Evolutionary conservation across 116 monocot genomes (phyloP).

Genomic region (Phalaenopsis hybrid): DNA sequence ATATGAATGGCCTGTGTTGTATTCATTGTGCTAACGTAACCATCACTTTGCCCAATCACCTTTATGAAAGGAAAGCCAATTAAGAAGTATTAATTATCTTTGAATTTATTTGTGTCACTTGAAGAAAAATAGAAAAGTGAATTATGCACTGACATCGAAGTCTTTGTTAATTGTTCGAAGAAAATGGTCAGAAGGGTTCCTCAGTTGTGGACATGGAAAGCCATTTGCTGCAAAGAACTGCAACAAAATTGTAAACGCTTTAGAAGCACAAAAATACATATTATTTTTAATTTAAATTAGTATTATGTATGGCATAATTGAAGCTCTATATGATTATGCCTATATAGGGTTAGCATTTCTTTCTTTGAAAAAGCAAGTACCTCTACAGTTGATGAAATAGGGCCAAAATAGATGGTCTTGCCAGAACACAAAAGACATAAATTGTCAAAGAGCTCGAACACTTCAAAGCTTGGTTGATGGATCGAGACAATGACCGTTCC

Average conservation of each 20-base stretch:
- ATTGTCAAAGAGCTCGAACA: constrained; percentile 11
- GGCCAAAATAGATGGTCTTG: constrained; percentile 13
- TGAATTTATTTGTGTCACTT: too few relatives aligned
- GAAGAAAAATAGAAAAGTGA: too few relatives aligned
- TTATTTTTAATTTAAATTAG: background rate
- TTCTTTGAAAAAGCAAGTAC: background rate
- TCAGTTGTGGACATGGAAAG: constrained; percentile 30
- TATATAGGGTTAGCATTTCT: background rate
- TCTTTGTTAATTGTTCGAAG: constrained; percentile 31
- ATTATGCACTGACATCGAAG: constrained; percentile 13
- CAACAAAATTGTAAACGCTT: background rate
- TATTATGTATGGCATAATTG: background rate
- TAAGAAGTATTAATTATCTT: too few relatives aligned
- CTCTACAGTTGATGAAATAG: constrained; percentile 6
- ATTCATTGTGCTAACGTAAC: background rate
- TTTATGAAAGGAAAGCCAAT: too few relatives aligned
- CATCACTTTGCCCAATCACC: too few relatives aligned
- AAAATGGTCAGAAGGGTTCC: constrained; percentile 36
- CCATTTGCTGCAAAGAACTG: constrained; percentile 38
- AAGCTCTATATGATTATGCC: background rate
- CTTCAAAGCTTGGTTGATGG: constrained; percentile 16
- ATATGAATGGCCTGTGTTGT: constrained; percentile 28
- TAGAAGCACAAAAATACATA: background rate
- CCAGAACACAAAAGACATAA: constrained; percentile 9
- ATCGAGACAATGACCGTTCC: constrained; percentile 13